A percentile compares a stretch with the other conserved stretches of the same genome.
Evolutionary conservation across 768 basidiomycete genomes (phyloP).

Genomic region (Plicaturopsis crispa): DNA sequence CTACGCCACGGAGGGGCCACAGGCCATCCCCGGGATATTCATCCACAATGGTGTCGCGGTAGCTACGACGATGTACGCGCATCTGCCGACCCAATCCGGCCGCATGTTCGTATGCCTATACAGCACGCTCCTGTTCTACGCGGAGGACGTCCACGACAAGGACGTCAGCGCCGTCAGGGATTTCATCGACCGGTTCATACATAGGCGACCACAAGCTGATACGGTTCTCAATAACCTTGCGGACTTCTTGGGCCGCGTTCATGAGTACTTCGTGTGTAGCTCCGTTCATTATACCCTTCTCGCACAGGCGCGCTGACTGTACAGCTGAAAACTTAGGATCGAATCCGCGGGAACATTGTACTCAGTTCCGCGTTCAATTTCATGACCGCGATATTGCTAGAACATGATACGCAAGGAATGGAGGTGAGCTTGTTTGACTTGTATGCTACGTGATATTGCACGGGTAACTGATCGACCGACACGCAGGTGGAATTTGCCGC

Average conservation of each 20-base stretch:
- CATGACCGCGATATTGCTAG: slow-evolving; percentile 24
- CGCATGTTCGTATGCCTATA: slow-evolving; percentile 30
- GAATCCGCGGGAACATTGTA: slow-evolving; percentile 25
- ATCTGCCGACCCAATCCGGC: slow-evolving; percentile 20
- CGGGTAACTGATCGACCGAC: too few species aligned
- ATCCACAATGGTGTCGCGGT: slow-evolving; percentile 24
- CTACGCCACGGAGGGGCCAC: slow-evolving; percentile 17
- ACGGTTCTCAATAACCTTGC: too few species aligned
- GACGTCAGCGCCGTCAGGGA: slow-evolving; percentile 18
- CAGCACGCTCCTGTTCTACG: slow-evolving; percentile 26
- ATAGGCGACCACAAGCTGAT: too few species aligned
- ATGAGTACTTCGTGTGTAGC: too few species aligned
- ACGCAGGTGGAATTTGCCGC: slow-evolving; percentile 15
- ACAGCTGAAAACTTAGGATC: slow-evolving; percentile 18
- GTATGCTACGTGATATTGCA: too few species aligned
- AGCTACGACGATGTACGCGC: slow-evolving; percentile 17
- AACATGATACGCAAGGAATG: slow-evolving; percentile 21
- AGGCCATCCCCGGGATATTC: slow-evolving; percentile 16
- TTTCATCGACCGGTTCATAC: slow-evolving; percentile 30
- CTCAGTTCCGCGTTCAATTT: slow-evolving; percentile 26
- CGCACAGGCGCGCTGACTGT: slow-evolving; percentile 23
- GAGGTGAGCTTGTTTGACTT: slow-evolving; percentile 9
- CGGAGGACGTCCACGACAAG: slow-evolving; percentile 26
- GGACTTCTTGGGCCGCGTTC: too few species aligned
- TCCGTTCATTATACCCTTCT: too few species aligned